phyloP scores from a whole-genome alignment of 441 rosid genomes.

The Gossypium gossypioides region DNA sequence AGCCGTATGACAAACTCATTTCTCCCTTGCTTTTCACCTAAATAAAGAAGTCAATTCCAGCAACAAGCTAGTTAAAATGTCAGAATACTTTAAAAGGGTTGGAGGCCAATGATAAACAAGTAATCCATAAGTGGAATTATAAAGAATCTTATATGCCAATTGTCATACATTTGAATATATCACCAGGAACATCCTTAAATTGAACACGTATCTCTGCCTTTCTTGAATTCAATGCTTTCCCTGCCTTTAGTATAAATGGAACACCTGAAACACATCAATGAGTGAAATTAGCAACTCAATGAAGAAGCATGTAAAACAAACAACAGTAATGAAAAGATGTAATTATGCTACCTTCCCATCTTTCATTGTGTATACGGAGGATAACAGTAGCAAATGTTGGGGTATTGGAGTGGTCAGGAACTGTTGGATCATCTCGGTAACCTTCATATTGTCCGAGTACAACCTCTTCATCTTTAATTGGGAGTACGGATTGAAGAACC shows the following conservation, averaged over 20 bases:
- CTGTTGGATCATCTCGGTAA: constrained; percentile 83
- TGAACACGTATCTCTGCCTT: constrained; percentile 96
- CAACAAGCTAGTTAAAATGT: constrained; percentile 1
- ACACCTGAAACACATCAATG: constrained; percentile 50
- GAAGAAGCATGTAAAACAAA: not conserved
- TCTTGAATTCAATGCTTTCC: constrained; percentile 86
- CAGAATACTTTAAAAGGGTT: not conserved
- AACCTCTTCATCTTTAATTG: constrained; percentile 82
- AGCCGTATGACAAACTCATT: constrained; percentile 93
- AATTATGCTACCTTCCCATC: constrained; percentile 81
- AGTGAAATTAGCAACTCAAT: constrained; percentile 5
- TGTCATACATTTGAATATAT: constrained; percentile 75
- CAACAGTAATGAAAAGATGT: not conserved
- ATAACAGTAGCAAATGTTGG: constrained; percentile 85
- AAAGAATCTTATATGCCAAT: constrained; percentile 7
- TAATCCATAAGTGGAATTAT: not conserved
- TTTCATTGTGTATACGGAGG: constrained; percentile 79
- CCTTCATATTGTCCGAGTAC: constrained; percentile 95
- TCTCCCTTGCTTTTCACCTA: constrained; percentile 93
- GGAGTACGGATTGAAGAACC: constrained; percentile 94
- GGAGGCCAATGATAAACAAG: not conserved
- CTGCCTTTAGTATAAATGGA: constrained; percentile 91
- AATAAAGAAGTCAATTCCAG: constrained; percentile 16
- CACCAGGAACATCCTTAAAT: constrained; percentile 97
- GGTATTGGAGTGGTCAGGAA: constrained; percentile 79